Percentiles rank a stretch among this genome's conserved stretches.
These are phyloP conservation scores for Trichoderma cornu-damae DNA, from an alignment of 2,329 filamentous ascomycete species.

Conservation along the genomic window DNA sequence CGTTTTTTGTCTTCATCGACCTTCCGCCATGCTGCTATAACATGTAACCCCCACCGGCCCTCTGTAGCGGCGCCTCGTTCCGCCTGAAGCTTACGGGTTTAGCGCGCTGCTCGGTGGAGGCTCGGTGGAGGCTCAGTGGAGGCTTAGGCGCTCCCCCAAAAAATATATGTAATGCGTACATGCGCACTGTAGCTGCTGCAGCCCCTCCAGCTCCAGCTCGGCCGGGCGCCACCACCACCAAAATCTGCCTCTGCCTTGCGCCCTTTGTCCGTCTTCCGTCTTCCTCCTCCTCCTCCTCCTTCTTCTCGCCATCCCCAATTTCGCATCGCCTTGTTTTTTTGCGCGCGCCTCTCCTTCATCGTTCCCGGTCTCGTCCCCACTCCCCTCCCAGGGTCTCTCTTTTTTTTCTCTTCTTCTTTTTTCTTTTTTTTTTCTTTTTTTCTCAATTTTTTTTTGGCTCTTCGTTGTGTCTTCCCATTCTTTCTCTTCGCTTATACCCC, in stretches of 20 bases:
- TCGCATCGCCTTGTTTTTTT: background rate
- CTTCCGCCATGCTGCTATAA: too few species aligned
- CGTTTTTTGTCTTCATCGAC: conserved; percentile 2
- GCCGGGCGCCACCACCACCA: too few species aligned
- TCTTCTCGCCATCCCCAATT: too few species aligned
- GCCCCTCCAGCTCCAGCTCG: too few species aligned
- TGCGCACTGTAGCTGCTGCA: background rate
- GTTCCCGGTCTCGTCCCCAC: conserved; percentile 5
- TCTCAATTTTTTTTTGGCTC: background rate
- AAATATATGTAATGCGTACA: background rate
- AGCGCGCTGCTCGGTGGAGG: conserved; percentile 4
- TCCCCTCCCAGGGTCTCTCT: background rate
- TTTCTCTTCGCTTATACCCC: background rate
- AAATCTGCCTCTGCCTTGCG: background rate
- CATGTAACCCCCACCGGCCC: too few species aligned
- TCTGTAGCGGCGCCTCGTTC: background rate
- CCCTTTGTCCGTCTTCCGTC: background rate
- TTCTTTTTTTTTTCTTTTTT: background rate
- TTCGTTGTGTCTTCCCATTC: background rate
- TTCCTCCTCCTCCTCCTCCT: background rate
- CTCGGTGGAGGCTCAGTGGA: background rate
- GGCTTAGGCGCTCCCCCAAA: background rate
- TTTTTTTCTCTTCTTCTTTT: background rate
- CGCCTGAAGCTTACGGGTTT: background rate
- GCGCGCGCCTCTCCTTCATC: background rate